Base-by-base conservation (phyloP, 495 filamentous ascomycete genomes). In the Penicillium antarcticum region DNA sequence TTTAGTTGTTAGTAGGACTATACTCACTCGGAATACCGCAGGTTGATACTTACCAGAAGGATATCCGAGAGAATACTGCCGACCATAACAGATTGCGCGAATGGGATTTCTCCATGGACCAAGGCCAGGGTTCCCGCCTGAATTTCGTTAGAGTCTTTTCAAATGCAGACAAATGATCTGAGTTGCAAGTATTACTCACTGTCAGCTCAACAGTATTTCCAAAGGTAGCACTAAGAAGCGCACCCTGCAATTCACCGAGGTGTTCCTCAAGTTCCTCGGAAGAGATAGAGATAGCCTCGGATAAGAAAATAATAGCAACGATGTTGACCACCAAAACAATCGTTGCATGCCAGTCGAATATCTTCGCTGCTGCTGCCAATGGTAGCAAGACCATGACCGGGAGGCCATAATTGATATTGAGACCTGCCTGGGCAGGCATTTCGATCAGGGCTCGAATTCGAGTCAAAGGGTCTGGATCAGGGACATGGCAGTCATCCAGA, bases 31-130 rank as follows among this genome's bases (percentile, higher is more conserved):
- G 5, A 1, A 1, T 29, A 8, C n/a, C n/a, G n/a, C 9, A 4
- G 2, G 6, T n/a, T 4, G n/a, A n/a, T 11, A 34, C 50, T 70
- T 33, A 92, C 61, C 13, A 63, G 52, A 10, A 65, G 46, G 9
- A 60, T 52, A 56, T 65, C 62, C 3, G 60, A 65, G 5, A 65
- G 43, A 19, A 63, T 63, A 33, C 57, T 61, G 11, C 60, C 60
- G 8, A 64, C 44, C 58, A 62, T 58, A 13, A 56, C 47, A n/a
- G 59, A 58, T 34, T 62, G 59, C 4, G 60, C 61, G 14, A 64
- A 52, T 18, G 18, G 13, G n/a, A 58, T 52, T 16, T 54, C 37
- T 12, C 45, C 52, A 35, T 64, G 44, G 11, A 48, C 18, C 19
- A 64, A 46, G 31, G 61, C 61, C 0, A 64, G 47, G 32, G 59